Base-by-base conservation (phyloP, 441 rosid species). In the Euphorbia corollata region DNA sequence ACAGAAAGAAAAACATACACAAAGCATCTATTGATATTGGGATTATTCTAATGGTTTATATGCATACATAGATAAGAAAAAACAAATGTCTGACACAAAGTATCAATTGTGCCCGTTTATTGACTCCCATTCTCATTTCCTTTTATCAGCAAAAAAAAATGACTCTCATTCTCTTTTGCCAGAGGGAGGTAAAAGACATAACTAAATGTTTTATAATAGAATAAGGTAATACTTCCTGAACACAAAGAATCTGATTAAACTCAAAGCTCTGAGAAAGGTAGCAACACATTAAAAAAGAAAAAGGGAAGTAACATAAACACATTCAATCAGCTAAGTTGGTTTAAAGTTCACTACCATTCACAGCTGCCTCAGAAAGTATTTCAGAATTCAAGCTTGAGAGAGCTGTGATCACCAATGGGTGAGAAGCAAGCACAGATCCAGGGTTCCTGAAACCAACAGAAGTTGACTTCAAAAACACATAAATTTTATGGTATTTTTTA, bases 361-460 rank as follows among this genome's bases (percentile, higher is more conserved):
- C 97, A 77, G 97, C 84, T 55, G 97, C 99, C 87, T 92, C 99
- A 8, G 98, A 90, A 58, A 90, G 92, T 63, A 88, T 77, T 73
- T 92, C 96, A 64, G 96, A 79, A 74, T 81, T 88, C 83, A 95
- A 85, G 80, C 96, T 86, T 74, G 99, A 82, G 63, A 95, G 90
- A 75, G 99, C 96, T 59, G 96, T 78, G 71, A 77, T 85, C 72
- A 92, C 93, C 85, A 92, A 78, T 20, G 98, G 96, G 64, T 95
- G 96, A 81, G 86, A 81, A n/a, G 98, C 92, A 80, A 95, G 96
- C 65, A 81, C 71, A 71, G 89, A 85, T 38, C 96, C 99, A 76
- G 93, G 83, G 55, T 89, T 82, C 82, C 99, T 92, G 91, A 81
- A 85, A 83, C 70, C 77, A 75, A 79, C 22, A 75, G 63, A 63